phyloP scores from a whole-genome alignment of 2,329 filamentous ascomycete species.

The Pseudonectria buxi region DNA sequence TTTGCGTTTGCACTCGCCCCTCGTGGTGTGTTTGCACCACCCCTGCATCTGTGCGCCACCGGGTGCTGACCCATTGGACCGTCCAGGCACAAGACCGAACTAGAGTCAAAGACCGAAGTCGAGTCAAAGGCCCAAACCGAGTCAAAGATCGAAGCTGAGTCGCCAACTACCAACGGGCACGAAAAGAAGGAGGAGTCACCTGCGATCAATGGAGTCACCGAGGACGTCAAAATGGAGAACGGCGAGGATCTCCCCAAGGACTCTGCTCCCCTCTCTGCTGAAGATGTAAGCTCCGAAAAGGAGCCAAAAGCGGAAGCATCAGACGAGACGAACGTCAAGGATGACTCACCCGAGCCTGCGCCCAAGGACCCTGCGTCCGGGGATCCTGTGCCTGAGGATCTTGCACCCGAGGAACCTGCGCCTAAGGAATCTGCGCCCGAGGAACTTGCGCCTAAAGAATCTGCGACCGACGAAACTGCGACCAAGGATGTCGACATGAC shows the following conservation, averaged over 20 bases:
- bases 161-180: conserved; percentile 20
- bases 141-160: conserved; percentile 14
- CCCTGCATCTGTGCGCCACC: conserved; percentile 5
- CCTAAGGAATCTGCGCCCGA: too few relatives aligned
- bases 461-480: conserved; percentile 3
- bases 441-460: too few relatives aligned
- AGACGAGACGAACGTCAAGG: conserved; percentile 10
- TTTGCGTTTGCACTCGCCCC: conserved; percentile 9
- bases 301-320: conserved; percentile 6
- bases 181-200: conserved; percentile 13
- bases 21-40: conserved; percentile 3
- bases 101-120: conserved; percentile 12
- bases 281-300: conserved; percentile 7
- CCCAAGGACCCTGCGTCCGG: conserved; percentile 2
- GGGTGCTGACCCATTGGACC: conserved; percentile 18
- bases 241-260: conserved; percentile 6
- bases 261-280: conserved; percentile 1
- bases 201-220: conserved; percentile 19
- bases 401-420: too few relatives aligned
- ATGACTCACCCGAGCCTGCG: conserved; percentile 3
- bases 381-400: too few relatives aligned
- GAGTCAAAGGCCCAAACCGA: background rate
- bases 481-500: conserved; percentile 21
- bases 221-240: conserved; percentile 19
- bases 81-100: conserved; percentile 20